Conservation (phyloP, 2,329 filamentous ascomycete species). For the Paraphaeosphaeria sporulosa region DNA sequence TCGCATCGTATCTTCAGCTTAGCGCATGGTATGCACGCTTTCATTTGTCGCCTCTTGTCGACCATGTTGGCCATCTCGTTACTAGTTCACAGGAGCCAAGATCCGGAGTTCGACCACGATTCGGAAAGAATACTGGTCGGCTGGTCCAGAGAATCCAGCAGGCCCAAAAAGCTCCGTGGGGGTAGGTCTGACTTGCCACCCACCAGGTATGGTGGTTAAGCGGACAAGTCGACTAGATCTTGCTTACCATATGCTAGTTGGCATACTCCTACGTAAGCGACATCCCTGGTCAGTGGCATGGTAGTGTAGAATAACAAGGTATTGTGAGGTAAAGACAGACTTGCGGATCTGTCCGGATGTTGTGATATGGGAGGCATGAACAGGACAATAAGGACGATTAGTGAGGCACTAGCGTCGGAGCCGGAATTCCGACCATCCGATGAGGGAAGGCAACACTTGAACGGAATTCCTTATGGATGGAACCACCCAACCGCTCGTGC, state of each 20-base stretch:
- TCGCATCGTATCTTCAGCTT: slow-evolving; percentile 16
- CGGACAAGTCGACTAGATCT: neutral
- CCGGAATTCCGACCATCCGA: slow-evolving; percentile 10
- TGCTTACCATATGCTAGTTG: neutral
- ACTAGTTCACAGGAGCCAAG: neutral
- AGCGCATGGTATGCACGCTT: slow-evolving; percentile 16
- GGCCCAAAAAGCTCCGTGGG: neutral
- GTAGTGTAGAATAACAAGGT: neutral
- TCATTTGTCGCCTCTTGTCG: slow-evolving; percentile 7
- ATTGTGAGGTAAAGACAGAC: neutral
- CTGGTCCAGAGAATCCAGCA: neutral
- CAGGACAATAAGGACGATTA: neutral
- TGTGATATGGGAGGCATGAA: neutral
- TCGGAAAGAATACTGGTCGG: neutral
- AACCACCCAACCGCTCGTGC: neutral
- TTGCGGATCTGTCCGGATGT: neutral
- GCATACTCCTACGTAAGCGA: neutral
- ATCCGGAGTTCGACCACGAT: neutral
- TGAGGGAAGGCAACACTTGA: neutral
- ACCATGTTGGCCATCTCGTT: neutral
- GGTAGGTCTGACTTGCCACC: neutral
- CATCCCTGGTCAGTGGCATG: neutral
- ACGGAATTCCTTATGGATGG: neutral
- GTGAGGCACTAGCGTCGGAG: neutral
- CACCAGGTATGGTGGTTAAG: neutral